These are phyloP conservation scores for Monsonia emarginata DNA, from an alignment of 441 rosid species.

Conservation along the genomic window DNA sequence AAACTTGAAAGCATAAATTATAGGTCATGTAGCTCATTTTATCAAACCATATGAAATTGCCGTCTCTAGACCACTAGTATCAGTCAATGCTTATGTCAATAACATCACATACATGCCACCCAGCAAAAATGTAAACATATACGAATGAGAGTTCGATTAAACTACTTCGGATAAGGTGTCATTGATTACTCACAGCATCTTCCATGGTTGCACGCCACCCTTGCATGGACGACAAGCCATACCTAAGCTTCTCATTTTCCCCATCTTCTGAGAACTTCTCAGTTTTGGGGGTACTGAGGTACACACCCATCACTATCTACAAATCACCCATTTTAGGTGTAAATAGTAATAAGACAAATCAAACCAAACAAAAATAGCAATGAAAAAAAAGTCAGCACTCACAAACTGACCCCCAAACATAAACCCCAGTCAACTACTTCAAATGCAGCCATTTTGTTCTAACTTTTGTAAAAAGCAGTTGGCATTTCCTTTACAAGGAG, in stretches of 20 bases:
- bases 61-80: background rate
- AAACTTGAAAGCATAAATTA: background rate
- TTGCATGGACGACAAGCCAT: constrained; percentile 92
- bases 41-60: background rate
- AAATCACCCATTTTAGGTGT: too few relatives aligned
- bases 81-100: background rate
- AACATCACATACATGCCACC: constrained; percentile 4
- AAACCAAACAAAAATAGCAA: background rate
- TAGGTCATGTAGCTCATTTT: background rate
- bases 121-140: background rate
- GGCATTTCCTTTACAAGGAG: too few relatives aligned
- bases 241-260: constrained; percentile 59
- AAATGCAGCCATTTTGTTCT: background rate
- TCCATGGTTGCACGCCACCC: constrained; percentile 98
- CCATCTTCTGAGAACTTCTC: constrained; percentile 88
- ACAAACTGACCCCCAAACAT: background rate
- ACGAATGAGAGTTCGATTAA: background rate
- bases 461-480: too few relatives aligned
- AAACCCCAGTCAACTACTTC: background rate
- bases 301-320: constrained; percentile 61
- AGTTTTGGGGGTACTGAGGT: constrained; percentile 84
- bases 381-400: background rate
- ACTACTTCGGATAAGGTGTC: background rate
- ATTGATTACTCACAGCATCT: constrained; percentile 68
- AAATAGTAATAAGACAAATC: too few relatives aligned